These are phyloP conservation scores for Ostreobium quekettii DNA, from an alignment of 139 green algal genomes.

Conservation along the genomic window DNA sequence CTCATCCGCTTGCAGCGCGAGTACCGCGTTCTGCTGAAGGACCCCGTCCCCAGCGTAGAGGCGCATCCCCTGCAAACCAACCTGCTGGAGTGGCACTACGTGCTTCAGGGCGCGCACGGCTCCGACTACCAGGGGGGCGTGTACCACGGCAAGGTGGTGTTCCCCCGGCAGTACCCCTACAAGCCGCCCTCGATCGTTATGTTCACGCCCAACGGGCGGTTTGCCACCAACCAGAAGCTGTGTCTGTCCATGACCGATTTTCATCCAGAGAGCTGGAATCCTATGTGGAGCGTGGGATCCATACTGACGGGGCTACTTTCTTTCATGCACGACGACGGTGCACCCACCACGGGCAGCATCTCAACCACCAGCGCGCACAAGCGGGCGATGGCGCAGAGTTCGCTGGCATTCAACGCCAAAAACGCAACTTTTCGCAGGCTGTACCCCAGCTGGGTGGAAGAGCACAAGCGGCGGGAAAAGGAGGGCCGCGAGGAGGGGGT, in stretches of 20 bases:
- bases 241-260: slow-evolving; percentile 80
- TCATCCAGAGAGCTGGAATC: slow-evolving; percentile 74
- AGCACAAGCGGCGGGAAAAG: slow-evolving; percentile 27
- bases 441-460: slow-evolving; percentile 59
- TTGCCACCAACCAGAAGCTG: slow-evolving; percentile 66
- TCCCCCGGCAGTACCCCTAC: slow-evolving; percentile 63
- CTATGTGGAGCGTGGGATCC: slow-evolving; percentile 56
- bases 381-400: slow-evolving; percentile 39
- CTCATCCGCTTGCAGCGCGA: slow-evolving; percentile 69
- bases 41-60: slow-evolving; percentile 64
- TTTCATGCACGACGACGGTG: slow-evolving; percentile 70
- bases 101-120: slow-evolving; percentile 50
- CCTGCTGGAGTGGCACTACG: slow-evolving; percentile 78
- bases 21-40: slow-evolving; percentile 63
- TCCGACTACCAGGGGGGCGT: slow-evolving; percentile 61
- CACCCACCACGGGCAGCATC: slow-evolving; percentile 37
- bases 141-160: slow-evolving; percentile 76
- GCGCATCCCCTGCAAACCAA: slow-evolving; percentile 65
- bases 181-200: slow-evolving; percentile 67
- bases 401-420: slow-evolving; percentile 59
- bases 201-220: slow-evolving; percentile 74
- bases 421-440: slow-evolving; percentile 66
- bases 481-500: neutral
- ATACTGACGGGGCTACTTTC: slow-evolving; percentile 68
- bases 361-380: slow-evolving; percentile 29